Base-by-base conservation (phyloP, 2,329 filamentous ascomycete species). In the Sporothrix inflata region DNA sequence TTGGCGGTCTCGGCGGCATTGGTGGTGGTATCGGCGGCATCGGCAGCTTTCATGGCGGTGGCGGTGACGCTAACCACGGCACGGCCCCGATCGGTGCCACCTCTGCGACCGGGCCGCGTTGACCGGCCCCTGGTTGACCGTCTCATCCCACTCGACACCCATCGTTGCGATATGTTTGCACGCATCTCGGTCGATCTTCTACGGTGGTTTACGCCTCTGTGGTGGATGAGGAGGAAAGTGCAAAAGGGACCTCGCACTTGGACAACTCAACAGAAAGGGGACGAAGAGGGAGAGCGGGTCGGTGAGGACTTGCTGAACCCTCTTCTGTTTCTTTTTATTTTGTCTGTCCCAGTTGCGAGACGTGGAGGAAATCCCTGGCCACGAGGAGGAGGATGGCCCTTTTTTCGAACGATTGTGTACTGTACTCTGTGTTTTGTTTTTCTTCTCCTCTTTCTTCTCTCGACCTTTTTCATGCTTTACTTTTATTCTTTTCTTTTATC, bases 231-330 rank as follows among this genome's bases (percentile, higher is more conserved):
- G 40, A 42, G 40, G 57, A 30, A 16, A 9, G n/a, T 19, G 19
- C 30, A 30, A 16, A 19, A 40, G 70, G 42, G 24, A 34, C 11
- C n/a, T 60, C 38, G 49, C 30, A 12, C 49, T 42, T 30, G n/a
- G 16, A 12, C 21, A 19, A 19, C 38, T 21, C 27, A 21, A 4
- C 12, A 71, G 49, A 63, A 14, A 9, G 24, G 1, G 11, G 24
- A 68, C 4, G 11, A 27, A 38, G n/a, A 40, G n/a, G 69, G 69
- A 40, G 71, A 73, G 70, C 69, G 72, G 65, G 69, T 73, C 72
- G 69, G 72, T 71, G 69, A 69, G 69, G 71, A 73, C 67, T 68
- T 70, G 68, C 71, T 60, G 66, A 38, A 27, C 65, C 55, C 61
- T 30, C 11, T 14, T 38, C 8, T 30, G 1, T 14, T 2, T 49